These are phyloP conservation scores for Coriaria nepalensis DNA, from an alignment of 306 rosid genomes.

Conservation along the genomic window DNA sequence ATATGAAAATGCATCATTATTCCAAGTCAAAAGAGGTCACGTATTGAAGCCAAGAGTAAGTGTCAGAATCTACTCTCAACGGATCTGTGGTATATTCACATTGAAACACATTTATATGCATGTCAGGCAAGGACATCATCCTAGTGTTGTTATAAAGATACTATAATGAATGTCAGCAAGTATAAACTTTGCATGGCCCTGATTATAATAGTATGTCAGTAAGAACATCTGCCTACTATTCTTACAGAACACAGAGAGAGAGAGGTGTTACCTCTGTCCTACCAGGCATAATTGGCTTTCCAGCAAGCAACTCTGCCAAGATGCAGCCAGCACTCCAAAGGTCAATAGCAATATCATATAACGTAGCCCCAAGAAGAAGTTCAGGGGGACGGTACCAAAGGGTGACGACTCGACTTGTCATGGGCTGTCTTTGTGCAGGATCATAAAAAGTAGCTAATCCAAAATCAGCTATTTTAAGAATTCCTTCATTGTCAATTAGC, in stretches of 20 bases:
- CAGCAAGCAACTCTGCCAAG: conserved; percentile 76
- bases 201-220: too few relatives aligned
- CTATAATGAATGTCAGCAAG: too few relatives aligned
- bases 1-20: too few relatives aligned
- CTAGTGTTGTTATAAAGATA: too few relatives aligned
- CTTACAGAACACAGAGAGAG: conserved; percentile 5
- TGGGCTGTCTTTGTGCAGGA: conserved; percentile 47
- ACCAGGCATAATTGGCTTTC: conserved; percentile 93
- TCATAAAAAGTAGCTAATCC: conserved; percentile 67
- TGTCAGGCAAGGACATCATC: too few relatives aligned
- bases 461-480: conserved; percentile 91
- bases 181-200: too few relatives aligned
- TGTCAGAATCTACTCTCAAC: too few relatives aligned
- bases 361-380: conserved; percentile 82
- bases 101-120: too few relatives aligned
- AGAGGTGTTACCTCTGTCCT: conserved; percentile 65
- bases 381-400: conserved; percentile 98
- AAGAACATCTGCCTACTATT: too few relatives aligned
- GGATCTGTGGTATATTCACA: too few relatives aligned
- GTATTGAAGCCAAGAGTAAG: too few relatives aligned
- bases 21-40: too few relatives aligned
- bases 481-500: conserved; percentile 75
- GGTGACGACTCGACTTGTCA: conserved; percentile 93
- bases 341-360: conserved; percentile 57
- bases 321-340: conserved; percentile 98